A percentile compares a stretch with the other conserved stretches of the same genome.
Evolutionary conservation across 805 yeast species (phyloP).

Genomic region (Saccharomyces paradoxus): DNA sequence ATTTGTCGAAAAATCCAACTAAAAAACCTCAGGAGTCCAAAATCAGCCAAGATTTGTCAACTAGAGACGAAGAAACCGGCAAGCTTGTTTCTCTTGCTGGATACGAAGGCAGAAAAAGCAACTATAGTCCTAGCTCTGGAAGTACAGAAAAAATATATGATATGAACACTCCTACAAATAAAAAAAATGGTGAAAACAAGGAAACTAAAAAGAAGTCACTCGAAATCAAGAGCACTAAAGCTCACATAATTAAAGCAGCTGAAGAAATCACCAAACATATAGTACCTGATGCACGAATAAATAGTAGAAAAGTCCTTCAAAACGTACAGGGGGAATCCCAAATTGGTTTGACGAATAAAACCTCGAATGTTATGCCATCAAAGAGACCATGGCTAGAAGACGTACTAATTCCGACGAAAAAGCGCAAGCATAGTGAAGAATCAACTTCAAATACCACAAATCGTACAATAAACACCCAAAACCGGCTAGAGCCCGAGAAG

Average conservation of each 20-base stretch:
- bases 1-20: background rate
- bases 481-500: background rate
- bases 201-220: constrained; percentile 5
- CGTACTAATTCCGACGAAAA: background rate
- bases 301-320: background rate
- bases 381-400: background rate
- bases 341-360: background rate
- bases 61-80: background rate
- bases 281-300: background rate
- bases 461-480: background rate
- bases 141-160: background rate
- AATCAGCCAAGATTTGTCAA: background rate
- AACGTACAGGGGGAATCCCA: background rate
- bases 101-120: background rate
- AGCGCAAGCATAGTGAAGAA: background rate
- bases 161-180: background rate
- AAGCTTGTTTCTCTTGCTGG: background rate
- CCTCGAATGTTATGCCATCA: background rate
- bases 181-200: background rate
- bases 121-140: background rate
- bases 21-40: background rate
- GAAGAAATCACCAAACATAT: background rate
- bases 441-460: background rate
- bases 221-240: background rate
- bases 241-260: constrained; percentile 1